phyloP scores from a whole-genome alignment of 306 rosid genomes.

The Dryas octopetala region DNA sequence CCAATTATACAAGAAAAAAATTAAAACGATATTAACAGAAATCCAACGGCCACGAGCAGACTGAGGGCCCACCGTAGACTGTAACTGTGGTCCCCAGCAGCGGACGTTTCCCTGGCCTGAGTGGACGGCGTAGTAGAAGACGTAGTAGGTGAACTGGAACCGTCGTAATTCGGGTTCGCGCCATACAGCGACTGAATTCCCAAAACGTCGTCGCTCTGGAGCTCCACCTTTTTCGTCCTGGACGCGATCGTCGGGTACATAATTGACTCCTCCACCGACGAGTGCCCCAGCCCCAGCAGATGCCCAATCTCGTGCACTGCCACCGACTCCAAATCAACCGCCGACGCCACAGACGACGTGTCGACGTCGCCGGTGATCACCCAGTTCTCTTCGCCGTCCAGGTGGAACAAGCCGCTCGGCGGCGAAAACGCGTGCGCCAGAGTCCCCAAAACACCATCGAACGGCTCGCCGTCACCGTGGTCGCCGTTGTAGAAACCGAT shows the following conservation, averaged over 20 bases:
- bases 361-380: conserved; percentile 59
- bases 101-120: conserved; percentile 45
- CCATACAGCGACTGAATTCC: conserved; percentile 79
- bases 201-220: conserved; percentile 51
- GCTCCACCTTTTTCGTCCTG: conserved; percentile 57
- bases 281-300: conserved; percentile 74
- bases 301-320: conserved; percentile 97
- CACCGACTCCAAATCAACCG: conserved; percentile 78
- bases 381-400: conserved; percentile 73
- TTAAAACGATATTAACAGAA: conserved; percentile 13
- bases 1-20: background rate
- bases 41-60: conserved; percentile 27
- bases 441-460: conserved; percentile 77
- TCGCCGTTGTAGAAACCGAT: conserved; percentile 68
- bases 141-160: conserved; percentile 8
- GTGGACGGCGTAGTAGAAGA: conserved; percentile 31
- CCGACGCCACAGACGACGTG: conserved; percentile 34
- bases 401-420: conserved; percentile 67
- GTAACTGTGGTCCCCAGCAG: conserved; percentile 24
- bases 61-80: conserved; percentile 23
- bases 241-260: conserved; percentile 81
- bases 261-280: conserved; percentile 68
- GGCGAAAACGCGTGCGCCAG: conserved; percentile 90
- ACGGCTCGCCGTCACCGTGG: conserved; percentile 90
- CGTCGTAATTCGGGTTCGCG: conserved; percentile 48